A percentile compares a stretch with the other conserved stretches of the same genome.
Conservation (phyloP, 495 filamentous ascomycete species). For the Darksidea phi region DNA sequence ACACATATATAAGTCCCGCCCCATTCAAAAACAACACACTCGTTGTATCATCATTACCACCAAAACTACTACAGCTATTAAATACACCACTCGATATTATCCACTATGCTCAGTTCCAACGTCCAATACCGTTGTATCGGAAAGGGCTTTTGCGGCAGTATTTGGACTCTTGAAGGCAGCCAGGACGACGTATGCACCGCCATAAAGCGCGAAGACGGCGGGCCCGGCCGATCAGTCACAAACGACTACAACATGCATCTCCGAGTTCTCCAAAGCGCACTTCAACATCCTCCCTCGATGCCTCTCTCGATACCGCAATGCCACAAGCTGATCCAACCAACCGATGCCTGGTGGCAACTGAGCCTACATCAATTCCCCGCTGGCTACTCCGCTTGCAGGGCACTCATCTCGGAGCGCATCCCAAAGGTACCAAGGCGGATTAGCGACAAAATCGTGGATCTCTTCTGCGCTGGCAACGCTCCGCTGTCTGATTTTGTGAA, state of each 20-base stretch:
- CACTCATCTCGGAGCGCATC: slow-evolving; percentile 31
- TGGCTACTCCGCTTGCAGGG: slow-evolving; percentile 14
- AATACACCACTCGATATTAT: too few relatives aligned
- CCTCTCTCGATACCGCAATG: slow-evolving; percentile 7
- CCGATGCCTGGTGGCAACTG: slow-evolving; percentile 16
- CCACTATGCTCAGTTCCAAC: background rate
- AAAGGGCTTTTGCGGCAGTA: slow-evolving; percentile 31
- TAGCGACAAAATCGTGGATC: slow-evolving; percentile 29
- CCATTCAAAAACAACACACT: too few relatives aligned
- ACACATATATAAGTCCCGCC: too few relatives aligned
- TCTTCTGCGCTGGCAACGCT: slow-evolving; percentile 23
- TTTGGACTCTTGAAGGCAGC: slow-evolving; percentile 18
- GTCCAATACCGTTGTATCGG: slow-evolving; percentile 26
- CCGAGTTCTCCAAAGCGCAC: background rate
- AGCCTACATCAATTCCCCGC: slow-evolving; percentile 9
- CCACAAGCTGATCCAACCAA: slow-evolving; percentile 18
- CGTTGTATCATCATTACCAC: too few relatives aligned
- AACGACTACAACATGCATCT: slow-evolving; percentile 32
- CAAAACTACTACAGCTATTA: too few relatives aligned
- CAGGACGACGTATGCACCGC: background rate
- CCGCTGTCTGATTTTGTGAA: slow-evolving; percentile 6
- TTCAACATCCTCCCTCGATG: background rate
- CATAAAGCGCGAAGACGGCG: slow-evolving; percentile 33
- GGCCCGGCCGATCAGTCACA: slow-evolving; percentile 22
- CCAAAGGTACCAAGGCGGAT: slow-evolving; percentile 12